Evolutionary conservation across 768 basidiomycete genomes (phyloP), one percentile per base, ranked within the genome.

Genomic region (Amanita fuliginea): DNA sequence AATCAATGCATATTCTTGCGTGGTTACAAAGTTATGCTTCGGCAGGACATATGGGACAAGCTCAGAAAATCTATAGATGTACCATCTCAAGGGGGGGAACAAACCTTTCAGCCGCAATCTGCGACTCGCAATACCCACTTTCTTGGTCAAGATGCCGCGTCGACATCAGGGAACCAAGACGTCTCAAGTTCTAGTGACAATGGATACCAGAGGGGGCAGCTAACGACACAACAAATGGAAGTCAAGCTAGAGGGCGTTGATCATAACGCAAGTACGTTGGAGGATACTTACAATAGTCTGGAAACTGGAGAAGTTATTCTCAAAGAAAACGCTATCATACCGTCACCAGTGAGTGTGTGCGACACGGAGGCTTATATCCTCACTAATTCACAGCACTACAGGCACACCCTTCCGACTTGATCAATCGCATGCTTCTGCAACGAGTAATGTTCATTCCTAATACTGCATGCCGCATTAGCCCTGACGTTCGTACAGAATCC

Each of bases 1-100:
- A 54, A 54, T 26, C 54, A 54, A 32, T 46, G 44, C 26, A 16
- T 54, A 14, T 54, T 54, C 24, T 21, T 54, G 8, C 54, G 51
- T 45, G 54, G 54, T 10, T 54, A 51, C 50, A 54, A 47, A 39
- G 39, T 44, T 6, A 51, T 36, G 26, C 42, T 51, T 7, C 42
- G 36, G 22, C 32, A 42, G 33, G 37, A 43, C 10, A 32, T 50
- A 32, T 50, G 49, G 49, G 40, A 41, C 10, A n/a, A 32, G 30
- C 16, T 50, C 1, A 19, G 21, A 6, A 42, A 42, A 22, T 22
- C 35, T 8, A 30, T 32, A 9, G 9, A 19, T 21, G 42, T 21
- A 13, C 24, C 47, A 42, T 40, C 48, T 26, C 41, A 6, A 26
- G 24, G 24, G 24, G 24, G 24, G n/a, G n/a, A n/a, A 26, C 24